Percentiles rank a stretch among this genome's conserved stretches.
phyloP scores from a whole-genome alignment of 768 basidiomycete genomes.

The Kwoniella bestiolae region DNA sequence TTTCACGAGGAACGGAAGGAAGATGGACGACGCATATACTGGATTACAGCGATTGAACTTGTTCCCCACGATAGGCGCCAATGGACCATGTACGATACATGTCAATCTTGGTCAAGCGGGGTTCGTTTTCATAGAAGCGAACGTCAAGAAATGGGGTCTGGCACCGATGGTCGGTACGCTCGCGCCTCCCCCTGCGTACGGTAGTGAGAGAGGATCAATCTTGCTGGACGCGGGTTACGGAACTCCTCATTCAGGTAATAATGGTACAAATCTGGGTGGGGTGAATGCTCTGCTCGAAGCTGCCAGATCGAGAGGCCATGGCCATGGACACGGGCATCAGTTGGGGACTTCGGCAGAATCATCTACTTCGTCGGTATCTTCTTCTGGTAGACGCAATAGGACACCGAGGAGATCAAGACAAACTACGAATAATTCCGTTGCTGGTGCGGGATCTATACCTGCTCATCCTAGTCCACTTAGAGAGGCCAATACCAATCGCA shows the following conservation, averaged over 20 bases:
- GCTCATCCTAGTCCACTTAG: conserved; percentile 42
- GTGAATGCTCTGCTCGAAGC: conserved; percentile 44
- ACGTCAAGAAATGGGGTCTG: conserved; percentile 99
- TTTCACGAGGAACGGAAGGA: conserved; percentile 96
- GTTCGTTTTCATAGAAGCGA: conserved; percentile 98
- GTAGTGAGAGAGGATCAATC: conserved; percentile 94
- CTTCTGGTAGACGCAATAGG: conserved; percentile 6
- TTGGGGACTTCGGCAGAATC: conserved; percentile 27
- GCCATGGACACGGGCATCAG: conserved; percentile 6
- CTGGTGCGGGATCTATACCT: conserved; percentile 33
- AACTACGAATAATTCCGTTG: conserved; percentile 4
- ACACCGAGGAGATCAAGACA: conserved; percentile 7
- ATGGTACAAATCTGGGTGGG: conserved; percentile 18
- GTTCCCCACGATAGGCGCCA: conserved; percentile 95
- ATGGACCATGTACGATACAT: conserved; percentile 94
- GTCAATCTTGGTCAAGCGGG: conserved; percentile 97
- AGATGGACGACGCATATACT: conserved; percentile 92
- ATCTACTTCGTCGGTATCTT: conserved; percentile 16
- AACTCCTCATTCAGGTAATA: conserved; percentile 46
- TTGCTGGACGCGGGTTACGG: conserved; percentile 83
- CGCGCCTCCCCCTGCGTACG: conserved; percentile 96
- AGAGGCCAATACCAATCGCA: neutral
- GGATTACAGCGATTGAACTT: conserved; percentile 89
- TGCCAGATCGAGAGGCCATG: conserved; percentile 33
- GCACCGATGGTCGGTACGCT: conserved; percentile 96